Conservation (phyloP, 345 rosid genomes). For the Geranium brycei region DNA sequence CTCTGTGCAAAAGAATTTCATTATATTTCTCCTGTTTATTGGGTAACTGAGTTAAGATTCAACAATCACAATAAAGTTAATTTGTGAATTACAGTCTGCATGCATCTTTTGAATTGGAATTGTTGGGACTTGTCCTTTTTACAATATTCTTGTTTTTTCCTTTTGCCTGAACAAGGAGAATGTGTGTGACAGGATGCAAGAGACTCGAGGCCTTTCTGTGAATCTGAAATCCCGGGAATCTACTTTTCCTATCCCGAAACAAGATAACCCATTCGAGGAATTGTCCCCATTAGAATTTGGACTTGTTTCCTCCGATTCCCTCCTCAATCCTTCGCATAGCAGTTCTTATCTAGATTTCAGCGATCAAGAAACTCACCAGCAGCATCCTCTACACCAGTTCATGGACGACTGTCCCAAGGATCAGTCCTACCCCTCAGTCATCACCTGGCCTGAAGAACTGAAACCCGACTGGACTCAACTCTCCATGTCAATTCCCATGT, state of each 20-base stretch:
- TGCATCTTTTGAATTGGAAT: too few relatives aligned
- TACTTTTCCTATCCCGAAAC: constrained; percentile 22
- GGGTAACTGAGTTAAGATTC: background rate
- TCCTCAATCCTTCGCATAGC: constrained; percentile 31
- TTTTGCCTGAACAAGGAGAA: constrained; percentile 19
- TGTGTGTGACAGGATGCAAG: constrained; percentile 19
- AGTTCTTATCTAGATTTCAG: constrained; percentile 21
- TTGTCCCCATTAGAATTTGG: constrained; percentile 25
- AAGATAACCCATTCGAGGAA: constrained; percentile 19
- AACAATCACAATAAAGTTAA: background rate
- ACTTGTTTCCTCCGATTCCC: constrained; percentile 28
- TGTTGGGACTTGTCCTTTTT: background rate
- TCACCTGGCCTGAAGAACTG: constrained; percentile 36
- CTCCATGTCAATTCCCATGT: constrained; percentile 42
- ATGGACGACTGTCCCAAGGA: constrained; percentile 47
- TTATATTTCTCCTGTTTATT: background rate
- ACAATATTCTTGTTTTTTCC: constrained; percentile 20
- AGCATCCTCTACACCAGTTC: constrained; percentile 42
- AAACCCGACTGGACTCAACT: constrained; percentile 48
- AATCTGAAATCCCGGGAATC: constrained; percentile 27
- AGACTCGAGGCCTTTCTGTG: constrained; percentile 19
- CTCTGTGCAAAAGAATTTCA: background rate
- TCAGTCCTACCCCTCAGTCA: constrained; percentile 22
- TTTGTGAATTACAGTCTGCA: background rate
- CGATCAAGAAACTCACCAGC: constrained; percentile 24